phyloP scores from a whole-genome alignment of 352 stramenopile species.

The Detonula confervacea region DNA sequence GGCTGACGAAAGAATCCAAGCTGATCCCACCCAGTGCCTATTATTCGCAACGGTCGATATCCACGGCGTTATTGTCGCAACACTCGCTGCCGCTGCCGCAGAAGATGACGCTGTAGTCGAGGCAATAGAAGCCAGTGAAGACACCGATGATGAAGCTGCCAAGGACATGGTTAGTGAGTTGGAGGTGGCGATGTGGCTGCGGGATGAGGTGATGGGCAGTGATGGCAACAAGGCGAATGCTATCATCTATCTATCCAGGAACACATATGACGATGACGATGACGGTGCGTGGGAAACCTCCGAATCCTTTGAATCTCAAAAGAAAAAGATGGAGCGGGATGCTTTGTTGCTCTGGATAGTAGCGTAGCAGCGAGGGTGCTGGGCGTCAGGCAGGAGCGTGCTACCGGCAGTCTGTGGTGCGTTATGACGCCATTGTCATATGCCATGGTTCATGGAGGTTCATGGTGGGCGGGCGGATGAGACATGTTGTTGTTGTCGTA shows the following conservation, averaged over 20 bases:
- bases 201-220: background rate
- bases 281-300: too few relatives aligned
- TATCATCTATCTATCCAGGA: conserved; percentile 47
- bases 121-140: conserved; percentile 23
- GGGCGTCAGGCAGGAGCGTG: too few relatives aligned
- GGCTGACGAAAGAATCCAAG: conserved; percentile 68
- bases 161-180: conserved; percentile 35
- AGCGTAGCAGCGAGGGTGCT: too few relatives aligned
- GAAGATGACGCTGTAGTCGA: conserved; percentile 24
- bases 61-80: conserved; percentile 20
- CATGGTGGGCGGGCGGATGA: too few relatives aligned
- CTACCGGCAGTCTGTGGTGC: too few relatives aligned
- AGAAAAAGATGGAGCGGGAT: too few relatives aligned
- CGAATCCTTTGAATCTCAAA: too few relatives aligned
- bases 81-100: background rate
- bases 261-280: too few relatives aligned
- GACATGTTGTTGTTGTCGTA: too few relatives aligned
- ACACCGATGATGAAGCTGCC: conserved; percentile 24
- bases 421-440: too few relatives aligned
- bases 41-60: conserved; percentile 47
- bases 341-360: too few relatives aligned
- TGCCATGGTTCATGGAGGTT: too few relatives aligned
- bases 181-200: conserved; percentile 16
- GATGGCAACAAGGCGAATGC: conserved; percentile 15
- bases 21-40: conserved; percentile 52